Conservation (phyloP, 805 yeast species). For the Millerozyma miso region DNA sequence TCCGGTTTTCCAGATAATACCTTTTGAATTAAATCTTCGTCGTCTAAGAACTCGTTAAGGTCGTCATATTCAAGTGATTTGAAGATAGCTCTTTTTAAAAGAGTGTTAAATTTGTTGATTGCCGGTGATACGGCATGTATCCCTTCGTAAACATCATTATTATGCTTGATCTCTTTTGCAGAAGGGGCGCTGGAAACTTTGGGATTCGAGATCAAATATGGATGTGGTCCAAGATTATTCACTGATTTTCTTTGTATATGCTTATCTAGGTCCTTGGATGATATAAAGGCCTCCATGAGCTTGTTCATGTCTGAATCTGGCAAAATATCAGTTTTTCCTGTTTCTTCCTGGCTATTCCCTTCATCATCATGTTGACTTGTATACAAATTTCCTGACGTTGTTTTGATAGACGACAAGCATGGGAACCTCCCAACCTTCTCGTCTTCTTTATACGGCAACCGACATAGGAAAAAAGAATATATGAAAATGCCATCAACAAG, state of each 20-base stretch:
- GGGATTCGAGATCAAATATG: not conserved
- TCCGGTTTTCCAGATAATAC: slow-evolving; percentile 10
- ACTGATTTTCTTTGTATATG: not conserved
- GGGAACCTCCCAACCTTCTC: slow-evolving; percentile 57
- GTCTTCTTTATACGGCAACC: slow-evolving; percentile 75
- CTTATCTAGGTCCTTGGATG: slow-evolving; percentile 21
- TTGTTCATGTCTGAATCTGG: slow-evolving; percentile 9
- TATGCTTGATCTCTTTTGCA: not conserved
- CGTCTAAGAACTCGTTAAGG: slow-evolving; percentile 17
- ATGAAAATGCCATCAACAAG: slow-evolving; percentile 7
- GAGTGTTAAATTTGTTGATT: slow-evolving; percentile 18
- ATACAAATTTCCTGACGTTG: slow-evolving; percentile 5
- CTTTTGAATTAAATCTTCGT: slow-evolving; percentile 21
- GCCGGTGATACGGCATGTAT: slow-evolving; percentile 27
- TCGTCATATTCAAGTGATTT: slow-evolving; percentile 9
- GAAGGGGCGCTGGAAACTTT: not conserved
- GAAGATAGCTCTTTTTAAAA: slow-evolving; percentile 21
- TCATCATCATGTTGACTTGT: slow-evolving; percentile 1
- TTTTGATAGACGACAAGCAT: slow-evolving; percentile 10
- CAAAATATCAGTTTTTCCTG: slow-evolving; percentile 2
- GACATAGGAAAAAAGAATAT: slow-evolving; percentile 46
- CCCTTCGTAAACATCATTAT: not conserved
- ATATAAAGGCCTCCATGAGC: slow-evolving; percentile 32
- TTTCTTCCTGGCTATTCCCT: slow-evolving; percentile 1
- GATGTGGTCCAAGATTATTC: not conserved